A percentile compares a stretch with the other conserved stretches of the same genome.
Conservation (phyloP, 495 filamentous ascomycete species). For the Lasiosphaeria miniovina region DNA sequence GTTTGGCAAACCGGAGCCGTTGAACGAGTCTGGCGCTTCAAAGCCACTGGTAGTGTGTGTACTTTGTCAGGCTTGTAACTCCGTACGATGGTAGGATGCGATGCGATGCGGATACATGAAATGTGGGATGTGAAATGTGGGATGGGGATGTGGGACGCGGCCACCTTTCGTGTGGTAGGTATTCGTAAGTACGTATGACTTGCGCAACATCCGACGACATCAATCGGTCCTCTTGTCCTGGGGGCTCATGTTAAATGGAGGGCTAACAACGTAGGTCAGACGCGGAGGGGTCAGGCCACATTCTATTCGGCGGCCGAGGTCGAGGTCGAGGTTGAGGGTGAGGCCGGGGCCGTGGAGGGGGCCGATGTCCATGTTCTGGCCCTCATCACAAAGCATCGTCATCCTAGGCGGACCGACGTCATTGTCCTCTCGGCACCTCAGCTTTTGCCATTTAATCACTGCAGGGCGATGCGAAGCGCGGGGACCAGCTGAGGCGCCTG, state of each 20-base stretch:
- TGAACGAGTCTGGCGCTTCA: too few species aligned
- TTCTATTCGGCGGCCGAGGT: not conserved
- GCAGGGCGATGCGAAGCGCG: too few species aligned
- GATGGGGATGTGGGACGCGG: not conserved
- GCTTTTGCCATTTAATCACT: too few species aligned
- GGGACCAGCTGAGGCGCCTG: not conserved
- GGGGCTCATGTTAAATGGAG: not conserved
- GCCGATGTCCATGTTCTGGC: too few species aligned
- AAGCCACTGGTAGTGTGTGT: too few species aligned
- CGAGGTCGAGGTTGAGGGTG: too few species aligned
- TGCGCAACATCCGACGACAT: constrained; percentile 8
- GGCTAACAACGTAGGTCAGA: not conserved
- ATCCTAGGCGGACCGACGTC: constrained; percentile 5
- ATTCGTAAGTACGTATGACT: constrained; percentile 10
- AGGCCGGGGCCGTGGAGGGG: too few species aligned
- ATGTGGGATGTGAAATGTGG: not conserved
- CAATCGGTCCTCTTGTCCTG: constrained; percentile 1
- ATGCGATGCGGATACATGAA: not conserved
- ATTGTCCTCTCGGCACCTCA: not conserved
- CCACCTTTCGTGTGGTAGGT: not conserved
- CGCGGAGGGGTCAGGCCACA: not conserved
- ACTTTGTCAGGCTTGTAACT: too few species aligned
- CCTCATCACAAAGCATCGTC: not conserved
- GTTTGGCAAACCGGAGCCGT: too few species aligned
- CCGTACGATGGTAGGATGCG: too few species aligned